Evolutionary conservation across 106 monocot genomes (phyloP), one percentile per base, ranked within the genome.

Genomic region (Amphibolis antarctica): DNA sequence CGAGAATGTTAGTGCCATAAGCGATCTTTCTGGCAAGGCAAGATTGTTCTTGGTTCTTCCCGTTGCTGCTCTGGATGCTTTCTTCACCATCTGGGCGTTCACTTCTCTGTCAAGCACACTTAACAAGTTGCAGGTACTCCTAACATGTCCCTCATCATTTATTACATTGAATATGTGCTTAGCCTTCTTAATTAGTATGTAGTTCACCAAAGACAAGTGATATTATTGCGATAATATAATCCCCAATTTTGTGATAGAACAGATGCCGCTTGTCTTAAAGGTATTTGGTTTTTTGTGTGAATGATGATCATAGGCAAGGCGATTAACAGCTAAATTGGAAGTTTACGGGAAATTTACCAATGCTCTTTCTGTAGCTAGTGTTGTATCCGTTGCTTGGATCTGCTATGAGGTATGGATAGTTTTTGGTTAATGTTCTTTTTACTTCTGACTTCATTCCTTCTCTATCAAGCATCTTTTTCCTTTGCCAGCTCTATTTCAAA

Each of bases 401-500:
- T 59, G 63, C 72, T 92, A 81, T 66, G 91, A 86, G 86, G 91
- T 92, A 79, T 46, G 24, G 0, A 60, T 60, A 45, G 0, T 26
- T 28, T 17, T 10, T 10, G 50, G 12, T 65, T 17, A 12, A 18
- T 10, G 28, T 15, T 27, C 28, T 30, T 2, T 58, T 23, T 29
- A 23, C 9, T 15, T 27, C 28, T 29, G 28, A 29, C 0, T 31
- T 29, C 5, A 1, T n/a, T 12, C 23, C 4, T 20, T 10, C 20
- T 49, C 42, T 30, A 20, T 53, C 17, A 30, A 6, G 3, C 10
- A 4, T 17, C 42, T 27, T 43, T 50, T 80, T 78, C 4, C 11
- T 71, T 66, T n/a, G n/a, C n/a, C 79, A 94, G 93, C 63, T 94
- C n/a, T 89, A 94, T 62, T 94, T 89, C 83, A 94, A 94, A 68